A percentile compares a stretch with the other conserved stretches of the same genome.
These are phyloP conservation scores for Ananas comosus DNA, from an alignment of 176 grass and related monocot genomes.

Conservation along the genomic window DNA sequence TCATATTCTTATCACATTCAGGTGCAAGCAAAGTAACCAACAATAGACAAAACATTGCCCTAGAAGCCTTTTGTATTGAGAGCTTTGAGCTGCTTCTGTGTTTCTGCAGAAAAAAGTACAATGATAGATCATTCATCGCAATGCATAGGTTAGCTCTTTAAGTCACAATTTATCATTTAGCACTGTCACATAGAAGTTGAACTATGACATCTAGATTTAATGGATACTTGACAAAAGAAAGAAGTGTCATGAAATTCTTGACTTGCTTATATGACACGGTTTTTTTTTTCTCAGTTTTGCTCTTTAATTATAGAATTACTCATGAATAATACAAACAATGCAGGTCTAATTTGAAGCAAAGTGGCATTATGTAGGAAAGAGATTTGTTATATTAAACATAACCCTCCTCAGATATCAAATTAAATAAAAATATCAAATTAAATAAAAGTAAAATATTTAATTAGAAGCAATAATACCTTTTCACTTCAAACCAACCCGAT, in stretches of 20 bases:
- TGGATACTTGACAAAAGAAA: neutral
- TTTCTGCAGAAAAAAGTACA: too few species aligned
- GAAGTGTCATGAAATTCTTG: neutral
- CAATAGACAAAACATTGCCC: too few species aligned
- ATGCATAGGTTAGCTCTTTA: conserved; percentile 5
- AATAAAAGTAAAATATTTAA: neutral
- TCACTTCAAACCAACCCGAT: conserved; percentile 93
- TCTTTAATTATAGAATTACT: neutral
- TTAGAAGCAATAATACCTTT: conserved; percentile 37
- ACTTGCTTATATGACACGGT: neutral
- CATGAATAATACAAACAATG: neutral
- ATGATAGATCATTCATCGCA: neutral
- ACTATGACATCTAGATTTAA: neutral
- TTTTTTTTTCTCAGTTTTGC: neutral
- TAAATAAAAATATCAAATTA: too few species aligned
- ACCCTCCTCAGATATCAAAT: neutral
- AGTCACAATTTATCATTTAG: neutral
- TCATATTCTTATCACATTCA: too few species aligned
- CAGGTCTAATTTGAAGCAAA: neutral
- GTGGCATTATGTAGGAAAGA: too few species aligned
- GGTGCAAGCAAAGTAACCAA: too few species aligned
- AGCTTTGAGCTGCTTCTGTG: too few species aligned
- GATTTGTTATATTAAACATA: too few species aligned
- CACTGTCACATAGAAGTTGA: neutral
- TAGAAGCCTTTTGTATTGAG: too few species aligned